Evolutionary conservation across 805 yeast species (phyloP).

Genomic region (Starmerella vitae): DNA sequence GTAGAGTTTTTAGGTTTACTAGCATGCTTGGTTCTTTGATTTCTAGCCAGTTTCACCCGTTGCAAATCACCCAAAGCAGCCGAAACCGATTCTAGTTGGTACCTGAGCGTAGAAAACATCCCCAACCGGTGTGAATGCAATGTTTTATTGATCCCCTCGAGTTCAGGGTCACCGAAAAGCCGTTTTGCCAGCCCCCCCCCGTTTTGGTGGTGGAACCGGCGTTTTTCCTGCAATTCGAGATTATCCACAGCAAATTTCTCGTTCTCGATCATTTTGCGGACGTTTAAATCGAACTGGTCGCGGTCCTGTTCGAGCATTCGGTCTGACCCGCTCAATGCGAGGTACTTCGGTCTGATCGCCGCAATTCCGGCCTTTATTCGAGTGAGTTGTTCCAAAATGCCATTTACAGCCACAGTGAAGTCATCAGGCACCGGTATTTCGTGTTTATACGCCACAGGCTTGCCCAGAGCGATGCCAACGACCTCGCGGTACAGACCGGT

Average conservation of each 20-base stretch:
- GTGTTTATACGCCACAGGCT: background rate
- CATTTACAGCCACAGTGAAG: conserved; percentile 22
- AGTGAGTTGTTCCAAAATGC: conserved; percentile 19
- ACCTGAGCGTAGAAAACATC: conserved; percentile 28
- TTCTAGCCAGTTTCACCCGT: conserved; percentile 25
- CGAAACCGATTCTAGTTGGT: conserved; percentile 24
- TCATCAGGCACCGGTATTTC: conserved; percentile 16
- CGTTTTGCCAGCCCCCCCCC: conserved; percentile 7
- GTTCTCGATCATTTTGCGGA: conserved; percentile 27
- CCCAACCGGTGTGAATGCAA: conserved; percentile 28
- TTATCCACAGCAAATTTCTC: conserved; percentile 23
- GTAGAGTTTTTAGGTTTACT: background rate
- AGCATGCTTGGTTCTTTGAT: background rate
- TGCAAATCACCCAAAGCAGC: conserved; percentile 28
- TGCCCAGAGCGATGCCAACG: conserved; percentile 18
- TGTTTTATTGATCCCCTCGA: conserved; percentile 23
- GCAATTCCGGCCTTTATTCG: conserved; percentile 4
- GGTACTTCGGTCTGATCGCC: conserved; percentile 24
- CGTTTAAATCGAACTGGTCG: conserved; percentile 31
- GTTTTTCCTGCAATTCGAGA: conserved; percentile 16
- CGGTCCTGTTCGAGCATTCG: conserved; percentile 27
- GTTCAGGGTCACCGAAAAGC: conserved; percentile 21
- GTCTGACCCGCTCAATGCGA: conserved; percentile 22
- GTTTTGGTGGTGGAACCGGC: conserved; percentile 8
- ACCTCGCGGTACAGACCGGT: conserved; percentile 21